Conservation (phyloP, 345 rosid genomes). For the Streptanthus diversifolius region DNA sequence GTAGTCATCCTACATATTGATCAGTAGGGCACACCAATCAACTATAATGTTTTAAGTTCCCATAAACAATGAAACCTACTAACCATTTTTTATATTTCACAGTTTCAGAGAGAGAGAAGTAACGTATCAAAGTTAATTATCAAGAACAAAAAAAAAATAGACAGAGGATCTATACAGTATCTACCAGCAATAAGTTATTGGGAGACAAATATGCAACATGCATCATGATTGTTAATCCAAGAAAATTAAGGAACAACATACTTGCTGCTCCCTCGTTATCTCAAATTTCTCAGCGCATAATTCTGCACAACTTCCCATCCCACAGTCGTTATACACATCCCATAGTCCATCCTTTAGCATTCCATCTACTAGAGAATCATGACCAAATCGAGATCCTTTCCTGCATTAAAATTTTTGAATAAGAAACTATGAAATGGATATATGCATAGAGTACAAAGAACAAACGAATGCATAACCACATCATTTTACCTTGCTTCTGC, state of each 20-base stretch:
- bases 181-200: neutral
- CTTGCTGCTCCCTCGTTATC: conserved; percentile 89
- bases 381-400: conserved; percentile 96
- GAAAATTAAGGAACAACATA: neutral
- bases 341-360: conserved; percentile 96
- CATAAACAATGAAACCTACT: neutral
- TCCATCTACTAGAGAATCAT: conserved; percentile 90
- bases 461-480: neutral
- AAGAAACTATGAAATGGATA: conserved; percentile 12
- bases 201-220: neutral
- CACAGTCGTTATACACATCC: conserved; percentile 91
- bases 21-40: conserved; percentile 1
- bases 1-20: conserved; percentile 64
- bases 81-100: neutral
- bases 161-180: neutral
- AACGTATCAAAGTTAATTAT: neutral
- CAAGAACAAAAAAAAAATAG: neutral
- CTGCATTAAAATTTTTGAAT: conserved; percentile 41
- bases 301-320: conserved; percentile 97
- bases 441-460: neutral
- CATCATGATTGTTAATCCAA: neutral
- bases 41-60: conserved; percentile 1
- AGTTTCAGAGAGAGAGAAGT: neutral
- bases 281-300: conserved; percentile 73
- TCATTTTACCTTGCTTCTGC: conserved; percentile 78